Evolutionary conservation across 352 stramenopile species (phyloP), one percentile per base, ranked within the genome.

Genomic region (Phytophthora idaei): DNA sequence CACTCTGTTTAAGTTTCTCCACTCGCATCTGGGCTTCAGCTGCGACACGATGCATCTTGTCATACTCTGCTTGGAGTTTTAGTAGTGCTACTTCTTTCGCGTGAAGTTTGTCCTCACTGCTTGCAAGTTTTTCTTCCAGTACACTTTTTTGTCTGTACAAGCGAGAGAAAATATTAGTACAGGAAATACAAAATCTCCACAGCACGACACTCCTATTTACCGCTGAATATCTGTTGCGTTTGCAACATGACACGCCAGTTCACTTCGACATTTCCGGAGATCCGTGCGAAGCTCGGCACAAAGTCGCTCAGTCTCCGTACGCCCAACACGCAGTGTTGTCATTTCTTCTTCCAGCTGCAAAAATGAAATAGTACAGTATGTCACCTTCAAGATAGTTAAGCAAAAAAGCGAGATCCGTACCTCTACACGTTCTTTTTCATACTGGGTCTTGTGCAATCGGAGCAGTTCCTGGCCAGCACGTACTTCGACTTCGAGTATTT

Each of bases 401-500:
- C 21, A 21, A 21, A 21, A 21, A 21, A 21, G 21, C 21, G 21
- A 21, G 21, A 21, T 21, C 21, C 60, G 8, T 51, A 88, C 80
- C 67, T 82, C 70, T 1, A 47, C 27, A 2, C 77, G 52, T 21
- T 91, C 82, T 62, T 80, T 83, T 29, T 85, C 68, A 21, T 83
- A 72, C 17, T 91, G 80, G 0, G 66, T 56, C 46, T 85, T 87
- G 45, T 88, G 80, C 7, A 91, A 47, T 0, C 82, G 78, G 10
- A 89, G 64, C 12, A 91, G 68, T 12, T 91, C 82, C 55, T 89
- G 76, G 0, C 82, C 80, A 3, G 82, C 82, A 7, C 78, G 76
- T 3, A 91, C 56, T 58, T 91, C 82, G 15, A 83, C 77, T 52
- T 91, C 74, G 3, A 91, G 71, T 32, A 91, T 79, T 60, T 77